Evolutionary conservation across 106 monocot species (phyloP).

Genomic region (Dioscorea zingiberensis): DNA sequence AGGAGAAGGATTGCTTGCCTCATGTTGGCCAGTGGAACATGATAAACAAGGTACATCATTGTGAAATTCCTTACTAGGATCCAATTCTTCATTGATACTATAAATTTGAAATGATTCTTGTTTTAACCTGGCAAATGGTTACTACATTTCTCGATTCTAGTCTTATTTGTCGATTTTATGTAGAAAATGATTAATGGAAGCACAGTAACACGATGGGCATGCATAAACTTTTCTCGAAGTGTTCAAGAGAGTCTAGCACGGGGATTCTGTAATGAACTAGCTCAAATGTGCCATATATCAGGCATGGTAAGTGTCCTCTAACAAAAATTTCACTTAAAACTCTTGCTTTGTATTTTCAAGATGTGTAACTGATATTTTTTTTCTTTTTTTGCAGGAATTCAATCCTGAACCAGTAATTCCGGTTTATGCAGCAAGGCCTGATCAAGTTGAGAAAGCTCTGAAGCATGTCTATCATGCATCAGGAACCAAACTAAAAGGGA

Average conservation of each 20-base stretch:
- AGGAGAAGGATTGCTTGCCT: constrained; percentile 48
- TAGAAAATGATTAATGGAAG: constrained; percentile 75
- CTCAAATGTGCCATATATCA: constrained; percentile 42
- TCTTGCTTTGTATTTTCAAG: too few relatives aligned
- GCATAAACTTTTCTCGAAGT: constrained; percentile 51
- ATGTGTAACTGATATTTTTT: neutral
- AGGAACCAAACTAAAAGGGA: constrained; percentile 6
- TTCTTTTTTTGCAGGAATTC: constrained; percentile 28
- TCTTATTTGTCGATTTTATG: neutral
- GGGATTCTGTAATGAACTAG: constrained; percentile 43
- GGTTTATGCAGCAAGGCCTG: constrained; percentile 20
- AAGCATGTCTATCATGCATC: constrained; percentile 36
- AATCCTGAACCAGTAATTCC: constrained; percentile 34
- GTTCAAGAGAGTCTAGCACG: constrained; percentile 33
- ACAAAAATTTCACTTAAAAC: too few relatives aligned
- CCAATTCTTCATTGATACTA: too few relatives aligned
- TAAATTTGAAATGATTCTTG: too few relatives aligned
- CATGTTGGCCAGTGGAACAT: constrained; percentile 66
- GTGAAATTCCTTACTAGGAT: neutral
- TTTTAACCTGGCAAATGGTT: too few relatives aligned
- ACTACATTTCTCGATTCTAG: neutral
- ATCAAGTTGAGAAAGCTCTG: constrained; percentile 32
- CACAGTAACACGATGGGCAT: constrained; percentile 45
- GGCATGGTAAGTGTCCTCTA: constrained; percentile 40
- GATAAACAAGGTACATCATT: constrained; percentile 48